Evolutionary conservation across 805 yeast genomes (phyloP), one percentile per base, ranked within the genome.

Genomic region (Osmozyma mogii): DNA sequence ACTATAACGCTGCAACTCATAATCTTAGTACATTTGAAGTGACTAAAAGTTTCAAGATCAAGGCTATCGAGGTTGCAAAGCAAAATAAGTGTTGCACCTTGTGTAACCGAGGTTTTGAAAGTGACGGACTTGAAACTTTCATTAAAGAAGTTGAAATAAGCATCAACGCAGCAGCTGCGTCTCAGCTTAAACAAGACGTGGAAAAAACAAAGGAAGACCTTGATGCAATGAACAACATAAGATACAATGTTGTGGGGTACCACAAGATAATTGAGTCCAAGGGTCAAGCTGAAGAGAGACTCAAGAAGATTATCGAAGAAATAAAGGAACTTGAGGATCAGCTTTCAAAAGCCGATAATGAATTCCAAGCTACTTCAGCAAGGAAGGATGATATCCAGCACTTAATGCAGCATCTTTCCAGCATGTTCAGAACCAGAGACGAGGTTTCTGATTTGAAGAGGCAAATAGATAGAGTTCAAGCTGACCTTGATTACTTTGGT

Each of bases 1-100:
- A 78, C 24, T 71, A 73, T 39, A 67, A 72, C 24, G 66, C 66
- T 12, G 75, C 84, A 0, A 56, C 74, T 10, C 82, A 79, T 38
- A 77, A 80, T 32, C 49, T 73, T 18, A 84, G 84, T 46, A 75
- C 83, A 40, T 70, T 70, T 17, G 75, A 74, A 25, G 82, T 85
- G 2, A 78, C 88, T 1, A 59, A 73, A 15, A 72, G 72, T 24
- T 87, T 79, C 54, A 85, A 83, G 45, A 54, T 65, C 14, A 72
- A 72, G 25, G 96, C 96, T 0, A 54, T 82, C 8, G 69, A 72
- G 17, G 52, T 70, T 23, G 92, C 94, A 0, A 56, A 72, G 16
- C 45, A 49, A 4, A 65, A 69, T 6, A 66, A 75, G 8, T 62
- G 71, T 27, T 89, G 96, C 52, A 57, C 78, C 24, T 57, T 88